Evolutionary conservation across 176 grass and related monocot species (phyloP).

Genomic region (Bonia amplexicaulis): DNA sequence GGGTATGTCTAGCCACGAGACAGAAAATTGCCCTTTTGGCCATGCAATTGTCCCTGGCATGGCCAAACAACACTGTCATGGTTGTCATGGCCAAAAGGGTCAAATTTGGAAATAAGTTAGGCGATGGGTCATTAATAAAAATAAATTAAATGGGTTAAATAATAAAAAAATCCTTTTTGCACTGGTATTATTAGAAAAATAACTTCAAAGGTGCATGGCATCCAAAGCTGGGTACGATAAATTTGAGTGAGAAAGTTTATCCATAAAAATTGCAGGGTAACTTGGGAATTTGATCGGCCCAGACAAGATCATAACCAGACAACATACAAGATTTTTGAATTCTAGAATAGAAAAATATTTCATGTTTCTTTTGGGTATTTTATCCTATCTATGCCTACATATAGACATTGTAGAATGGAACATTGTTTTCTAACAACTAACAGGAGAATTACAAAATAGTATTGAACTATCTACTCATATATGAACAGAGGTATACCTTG

Average conservation of each 20-base stretch:
- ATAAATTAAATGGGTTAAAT: too few species aligned
- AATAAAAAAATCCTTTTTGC: too few species aligned
- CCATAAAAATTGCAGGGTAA: background rate
- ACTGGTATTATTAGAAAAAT: constrained; percentile 1
- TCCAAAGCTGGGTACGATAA: background rate
- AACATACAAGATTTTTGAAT: background rate
- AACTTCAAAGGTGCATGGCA: background rate
- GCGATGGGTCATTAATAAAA: too few species aligned
- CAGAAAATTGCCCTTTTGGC: too few species aligned
- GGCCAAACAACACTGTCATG: too few species aligned
- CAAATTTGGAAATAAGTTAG: too few species aligned
- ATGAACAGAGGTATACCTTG: constrained; percentile 53
- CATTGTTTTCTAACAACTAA: background rate
- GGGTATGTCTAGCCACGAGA: too few species aligned
- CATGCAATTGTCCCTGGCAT: too few species aligned
- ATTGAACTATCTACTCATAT: constrained; percentile 16
- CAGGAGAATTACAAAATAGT: background rate
- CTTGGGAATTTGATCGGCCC: background rate
- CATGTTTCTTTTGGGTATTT: background rate
- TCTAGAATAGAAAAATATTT: background rate
- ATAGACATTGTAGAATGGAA: background rate
- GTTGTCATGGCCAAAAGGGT: too few species aligned
- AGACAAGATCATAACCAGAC: background rate
- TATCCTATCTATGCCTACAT: background rate
- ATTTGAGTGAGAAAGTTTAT: background rate